Evolutionary conservation across 495 filamentous ascomycete genomes (phyloP).

Genomic region (Aspergillus incahuasiensis): DNA sequence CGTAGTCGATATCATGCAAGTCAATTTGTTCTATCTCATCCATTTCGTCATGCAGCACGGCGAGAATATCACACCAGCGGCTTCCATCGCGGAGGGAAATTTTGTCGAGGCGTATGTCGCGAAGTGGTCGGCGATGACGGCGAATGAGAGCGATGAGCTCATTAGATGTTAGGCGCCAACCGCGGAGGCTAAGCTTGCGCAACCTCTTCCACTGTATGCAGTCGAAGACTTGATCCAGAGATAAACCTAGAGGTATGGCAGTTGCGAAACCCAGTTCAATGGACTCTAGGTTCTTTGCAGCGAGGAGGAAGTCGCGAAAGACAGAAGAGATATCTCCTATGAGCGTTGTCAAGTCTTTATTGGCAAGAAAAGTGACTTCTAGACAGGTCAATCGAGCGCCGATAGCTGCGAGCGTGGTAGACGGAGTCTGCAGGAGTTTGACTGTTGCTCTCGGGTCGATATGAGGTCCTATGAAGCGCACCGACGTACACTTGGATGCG

Average conservation of each 20-base stretch:
- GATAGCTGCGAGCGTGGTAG: conserved; percentile 45
- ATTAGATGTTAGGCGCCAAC: conserved; percentile 54
- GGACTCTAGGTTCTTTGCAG: conserved; percentile 56
- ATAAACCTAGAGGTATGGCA: conserved; percentile 50
- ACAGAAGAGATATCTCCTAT: conserved; percentile 51
- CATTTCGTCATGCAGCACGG: conserved; percentile 55
- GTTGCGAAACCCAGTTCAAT: conserved; percentile 64
- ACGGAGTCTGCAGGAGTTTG: conserved; percentile 42
- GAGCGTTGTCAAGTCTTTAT: conserved; percentile 47
- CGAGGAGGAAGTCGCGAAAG: conserved; percentile 53
- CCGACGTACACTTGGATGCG: conserved; percentile 48
- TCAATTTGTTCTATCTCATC: conserved; percentile 55
- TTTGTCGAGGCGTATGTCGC: conserved; percentile 53
- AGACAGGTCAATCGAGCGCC: conserved; percentile 54
- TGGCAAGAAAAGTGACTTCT: conserved; percentile 57
- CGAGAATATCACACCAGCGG: conserved; percentile 58
- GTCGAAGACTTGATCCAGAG: conserved; percentile 60
- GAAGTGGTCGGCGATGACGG: conserved; percentile 52
- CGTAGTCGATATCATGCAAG: conserved; percentile 58
- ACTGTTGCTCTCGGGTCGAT: conserved; percentile 57
- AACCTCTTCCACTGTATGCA: conserved; percentile 56
- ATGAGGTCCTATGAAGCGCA: conserved; percentile 60
- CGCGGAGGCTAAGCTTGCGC: conserved; percentile 59
- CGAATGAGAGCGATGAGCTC: conserved; percentile 56
- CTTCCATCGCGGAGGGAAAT: conserved; percentile 55